Evolutionary conservation across 805 yeast species (phyloP), one percentile per base, ranked within the genome.

Genomic region (Grigorovia yakushimaensis): DNA sequence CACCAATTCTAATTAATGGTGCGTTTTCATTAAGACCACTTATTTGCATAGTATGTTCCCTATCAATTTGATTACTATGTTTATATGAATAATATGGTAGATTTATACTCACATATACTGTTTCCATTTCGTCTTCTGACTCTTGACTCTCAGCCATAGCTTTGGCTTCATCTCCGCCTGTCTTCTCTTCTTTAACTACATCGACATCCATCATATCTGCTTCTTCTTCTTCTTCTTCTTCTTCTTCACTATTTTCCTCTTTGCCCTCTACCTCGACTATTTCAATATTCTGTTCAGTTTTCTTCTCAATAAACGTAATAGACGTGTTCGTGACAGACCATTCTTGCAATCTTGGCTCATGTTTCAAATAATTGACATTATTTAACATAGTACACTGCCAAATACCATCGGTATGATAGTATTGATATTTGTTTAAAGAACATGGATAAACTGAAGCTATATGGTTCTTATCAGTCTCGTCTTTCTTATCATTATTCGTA

Each of bases 251-350:
- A n/a, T n/a, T n/a, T n/a, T n/a, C n/a, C n/a, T n/a, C n/a, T n/a
- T n/a, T n/a, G n/a, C n/a, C n/a, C n/a, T n/a, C n/a, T n/a, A n/a
- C n/a, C n/a, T n/a, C n/a, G n/a, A n/a, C n/a, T n/a, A n/a, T n/a
- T n/a, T n/a, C n/a, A n/a, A n/a, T n/a, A n/a, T n/a, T n/a, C n/a
- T n/a, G n/a, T n/a, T n/a, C n/a, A n/a, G n/a, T n/a, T n/a, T n/a
- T n/a, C n/a, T n/a, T n/a, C n/a, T n/a, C n/a, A n/a, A n/a, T n/a
- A n/a, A n/a, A 79, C 7, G 87, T 78, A 52, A 78, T 73, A 4
- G 97, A 96, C 60, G 85, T 86, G 74, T 76, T 72, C 18, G 70
- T 70, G 46, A 82, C 60, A 5, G 56, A 62, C 96, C 96, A 91
- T 24, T 59, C 11, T n/a, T 17, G 39, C 13, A 20, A 17, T 5